Evolutionary conservation across 352 stramenopile species (phyloP).

Genomic region (Globisporangium paddicum): DNA sequence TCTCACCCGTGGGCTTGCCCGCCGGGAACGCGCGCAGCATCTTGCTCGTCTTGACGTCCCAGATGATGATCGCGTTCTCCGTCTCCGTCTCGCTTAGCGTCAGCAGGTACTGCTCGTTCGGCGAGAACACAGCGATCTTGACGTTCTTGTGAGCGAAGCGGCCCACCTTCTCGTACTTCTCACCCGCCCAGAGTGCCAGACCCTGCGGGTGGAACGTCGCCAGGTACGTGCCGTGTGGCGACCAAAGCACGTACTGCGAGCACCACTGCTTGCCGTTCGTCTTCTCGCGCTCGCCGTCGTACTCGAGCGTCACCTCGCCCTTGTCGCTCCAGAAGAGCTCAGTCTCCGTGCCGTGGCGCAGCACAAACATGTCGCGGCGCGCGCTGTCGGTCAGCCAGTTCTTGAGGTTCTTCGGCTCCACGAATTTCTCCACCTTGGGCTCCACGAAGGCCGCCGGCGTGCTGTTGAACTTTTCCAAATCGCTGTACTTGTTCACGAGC

Average conservation of each 20-base stretch:
- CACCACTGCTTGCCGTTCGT: conserved; percentile 95
- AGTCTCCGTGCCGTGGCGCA: conserved; percentile 94
- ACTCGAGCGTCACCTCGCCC: conserved; percentile 88
- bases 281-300: conserved; percentile 96
- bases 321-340: conserved; percentile 96
- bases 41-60: conserved; percentile 91
- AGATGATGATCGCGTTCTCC: conserved; percentile 96
- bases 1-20: conserved; percentile 68
- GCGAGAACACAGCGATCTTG: conserved; percentile 93
- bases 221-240: conserved; percentile 95
- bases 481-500: conserved; percentile 90
- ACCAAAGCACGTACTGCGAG: conserved; percentile 98
- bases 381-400: conserved; percentile 90
- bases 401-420: conserved; percentile 91
- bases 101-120: conserved; percentile 96
- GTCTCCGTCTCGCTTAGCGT: conserved; percentile 94
- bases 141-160: conserved; percentile 95
- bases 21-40: conserved; percentile 82
- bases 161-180: conserved; percentile 97
- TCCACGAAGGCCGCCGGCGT: conserved; percentile 75
- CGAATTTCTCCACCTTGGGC: conserved; percentile 83
- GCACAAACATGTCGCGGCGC: conserved; percentile 93
- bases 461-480: conserved; percentile 77
- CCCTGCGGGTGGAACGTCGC: conserved; percentile 97
- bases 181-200: conserved; percentile 96